A percentile compares a stretch with the other conserved stretches of the same genome.
These are phyloP conservation scores for Hyaloscypha bicolor DNA, from an alignment of 495 filamentous ascomycete genomes.

Conservation along the genomic window DNA sequence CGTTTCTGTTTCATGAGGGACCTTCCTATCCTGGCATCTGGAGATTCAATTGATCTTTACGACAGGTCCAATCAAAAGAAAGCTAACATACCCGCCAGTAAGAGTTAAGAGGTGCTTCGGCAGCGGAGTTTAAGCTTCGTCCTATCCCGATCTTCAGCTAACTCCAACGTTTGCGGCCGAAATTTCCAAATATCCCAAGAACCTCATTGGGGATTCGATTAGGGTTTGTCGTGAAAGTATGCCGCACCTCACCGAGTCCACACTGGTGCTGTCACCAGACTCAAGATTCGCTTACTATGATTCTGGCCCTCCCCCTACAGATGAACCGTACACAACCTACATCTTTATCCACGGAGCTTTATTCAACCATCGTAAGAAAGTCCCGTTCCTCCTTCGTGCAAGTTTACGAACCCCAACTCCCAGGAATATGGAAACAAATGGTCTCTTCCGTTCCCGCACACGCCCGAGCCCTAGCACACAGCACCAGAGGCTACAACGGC, in stretches of 20 bases:
- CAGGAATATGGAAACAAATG: constrained; percentile 1
- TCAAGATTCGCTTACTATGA: neutral
- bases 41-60: too few relatives aligned
- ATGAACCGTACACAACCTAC: neutral
- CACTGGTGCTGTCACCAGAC: neutral
- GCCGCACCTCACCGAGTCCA: neutral
- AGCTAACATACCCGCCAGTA: too few relatives aligned
- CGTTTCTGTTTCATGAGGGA: too few relatives aligned
- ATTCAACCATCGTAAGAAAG: neutral
- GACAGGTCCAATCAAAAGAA: too few relatives aligned
- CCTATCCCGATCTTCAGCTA: too few relatives aligned
- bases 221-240: too few relatives aligned
- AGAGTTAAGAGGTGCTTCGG: too few relatives aligned
- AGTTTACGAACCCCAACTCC: neutral
- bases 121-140: too few relatives aligned
- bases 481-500: neutral
- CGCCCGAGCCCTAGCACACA: neutral
- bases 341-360: neutral
- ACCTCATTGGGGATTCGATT: too few relatives aligned
- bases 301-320: neutral
- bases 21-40: too few relatives aligned
- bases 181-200: too few relatives aligned
- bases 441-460: neutral
- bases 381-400: neutral
- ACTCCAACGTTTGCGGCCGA: too few relatives aligned